Evolutionary conservation across 176 grass and related monocot genomes (phyloP).

Genomic region (Poa pratensis): DNA sequence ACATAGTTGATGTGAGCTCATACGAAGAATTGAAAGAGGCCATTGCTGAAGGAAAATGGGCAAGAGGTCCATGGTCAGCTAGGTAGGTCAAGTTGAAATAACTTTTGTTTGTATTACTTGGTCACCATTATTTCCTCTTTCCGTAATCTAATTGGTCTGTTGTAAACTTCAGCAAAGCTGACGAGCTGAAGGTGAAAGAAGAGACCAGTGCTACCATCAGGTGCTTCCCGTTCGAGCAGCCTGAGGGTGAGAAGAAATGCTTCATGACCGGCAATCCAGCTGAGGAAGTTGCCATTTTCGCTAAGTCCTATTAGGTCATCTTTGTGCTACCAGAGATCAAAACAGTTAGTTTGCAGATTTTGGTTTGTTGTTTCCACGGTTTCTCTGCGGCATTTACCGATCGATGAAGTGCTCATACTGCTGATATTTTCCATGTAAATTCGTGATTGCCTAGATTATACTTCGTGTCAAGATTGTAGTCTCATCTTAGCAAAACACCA

Average conservation of each 20-base stretch:
- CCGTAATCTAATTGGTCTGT: conserved; percentile 17
- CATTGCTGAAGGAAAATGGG: conserved; percentile 92
- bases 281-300: conserved; percentile 92
- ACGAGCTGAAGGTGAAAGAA: conserved; percentile 97
- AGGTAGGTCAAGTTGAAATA: conserved; percentile 50
- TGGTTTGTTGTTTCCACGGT: background rate
- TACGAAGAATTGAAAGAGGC: conserved; percentile 83
- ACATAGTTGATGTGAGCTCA: conserved; percentile 88
- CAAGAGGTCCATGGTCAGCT: conserved; percentile 98
- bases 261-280: conserved; percentile 94
- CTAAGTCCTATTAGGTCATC: conserved; percentile 74
- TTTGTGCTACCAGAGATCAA: conserved; percentile 17
- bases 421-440: conserved; percentile 47
- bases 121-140: background rate
- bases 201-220: conserved; percentile 94
- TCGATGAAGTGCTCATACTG: background rate
- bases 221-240: conserved; percentile 96
- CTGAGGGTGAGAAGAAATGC: conserved; percentile 76
- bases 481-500: background rate
- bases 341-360: background rate
- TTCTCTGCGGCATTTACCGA: background rate
- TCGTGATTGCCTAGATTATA: conserved; percentile 21
- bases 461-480: conserved; percentile 19
- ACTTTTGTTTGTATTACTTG: background rate
- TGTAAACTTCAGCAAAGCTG: conserved; percentile 62